Evolutionary conservation across 495 filamentous ascomycete genomes (phyloP).

Genomic region (Podospora appendiculata): DNA sequence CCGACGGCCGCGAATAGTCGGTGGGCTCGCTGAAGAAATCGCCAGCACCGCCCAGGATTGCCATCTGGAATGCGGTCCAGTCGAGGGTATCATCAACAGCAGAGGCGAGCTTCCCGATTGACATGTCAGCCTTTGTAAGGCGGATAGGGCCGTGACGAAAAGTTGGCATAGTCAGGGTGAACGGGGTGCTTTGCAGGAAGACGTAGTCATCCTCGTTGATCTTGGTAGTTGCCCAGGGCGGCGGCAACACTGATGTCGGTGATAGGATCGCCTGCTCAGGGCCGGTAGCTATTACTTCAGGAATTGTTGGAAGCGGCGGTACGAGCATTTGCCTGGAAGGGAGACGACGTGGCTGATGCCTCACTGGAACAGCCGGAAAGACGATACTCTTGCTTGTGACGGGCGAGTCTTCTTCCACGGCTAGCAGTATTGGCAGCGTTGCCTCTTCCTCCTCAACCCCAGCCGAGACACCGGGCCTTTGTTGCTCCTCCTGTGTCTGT

Average conservation of each 20-base stretch:
- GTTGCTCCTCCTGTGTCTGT: neutral
- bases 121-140: slow-evolving; percentile 30
- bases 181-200: slow-evolving; percentile 35
- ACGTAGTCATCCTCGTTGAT: slow-evolving; percentile 25
- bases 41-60: slow-evolving; percentile 41
- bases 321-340: slow-evolving; percentile 11
- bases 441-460: neutral
- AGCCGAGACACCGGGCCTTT: too few species aligned
- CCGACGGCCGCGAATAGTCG: slow-evolving; percentile 28
- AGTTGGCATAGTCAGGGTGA: slow-evolving; percentile 28
- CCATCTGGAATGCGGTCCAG: slow-evolving; percentile 52
- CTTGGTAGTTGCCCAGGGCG: slow-evolving; percentile 8
- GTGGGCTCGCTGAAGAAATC: slow-evolving; percentile 36
- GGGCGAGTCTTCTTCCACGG: slow-evolving; percentile 6
- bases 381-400: neutral
- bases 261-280: slow-evolving; percentile 7
- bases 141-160: slow-evolving; percentile 44
- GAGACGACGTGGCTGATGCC: slow-evolving; percentile 8
- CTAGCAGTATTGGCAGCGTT: slow-evolving; percentile 2
- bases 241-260: slow-evolving; percentile 10
- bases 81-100: slow-evolving; percentile 40
- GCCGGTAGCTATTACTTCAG: slow-evolving; percentile 25
- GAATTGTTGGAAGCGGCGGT: slow-evolving; percentile 35
- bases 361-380: slow-evolving; percentile 12
- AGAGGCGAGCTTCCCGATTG: slow-evolving; percentile 24